These are phyloP conservation scores for Rhamnella rubrinervis DNA, from an alignment of 331 rosid species.

Conservation along the genomic window DNA sequence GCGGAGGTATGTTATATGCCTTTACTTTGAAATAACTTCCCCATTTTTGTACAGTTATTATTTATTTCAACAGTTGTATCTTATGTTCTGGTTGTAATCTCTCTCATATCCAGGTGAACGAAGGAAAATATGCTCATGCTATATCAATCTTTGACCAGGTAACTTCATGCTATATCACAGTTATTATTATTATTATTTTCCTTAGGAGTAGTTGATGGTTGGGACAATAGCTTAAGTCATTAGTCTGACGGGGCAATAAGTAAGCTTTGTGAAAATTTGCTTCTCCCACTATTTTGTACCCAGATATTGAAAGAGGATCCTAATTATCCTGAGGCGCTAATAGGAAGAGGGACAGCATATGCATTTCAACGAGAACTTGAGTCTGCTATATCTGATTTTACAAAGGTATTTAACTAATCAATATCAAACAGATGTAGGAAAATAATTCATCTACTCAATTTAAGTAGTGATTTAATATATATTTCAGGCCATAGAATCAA, in stretches of 20 bases:
- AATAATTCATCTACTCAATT: conserved; percentile 7
- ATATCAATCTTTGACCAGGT: conserved; percentile 91
- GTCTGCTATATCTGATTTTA: conserved; percentile 88
- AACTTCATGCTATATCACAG: conserved; percentile 12
- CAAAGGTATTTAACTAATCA: conserved; percentile 63
- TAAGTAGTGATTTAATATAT: conserved; percentile 21
- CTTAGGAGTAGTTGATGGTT: conserved; percentile 2
- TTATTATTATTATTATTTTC: not conserved
- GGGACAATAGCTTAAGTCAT: conserved; percentile 6
- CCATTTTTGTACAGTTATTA: conserved; percentile 7
- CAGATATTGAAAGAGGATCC: conserved; percentile 92
- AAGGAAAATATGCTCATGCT: conserved; percentile 85
- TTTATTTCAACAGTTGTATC: conserved; percentile 6
- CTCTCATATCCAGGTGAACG: conserved; percentile 71
- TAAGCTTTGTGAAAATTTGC: conserved; percentile 17
- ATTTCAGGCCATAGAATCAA: conserved; percentile 78
- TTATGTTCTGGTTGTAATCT: conserved; percentile 2
- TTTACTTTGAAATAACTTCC: not conserved
- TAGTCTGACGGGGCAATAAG: not conserved
- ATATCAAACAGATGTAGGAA: conserved; percentile 20
- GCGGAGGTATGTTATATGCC: conserved; percentile 66
- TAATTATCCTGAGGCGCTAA: conserved; percentile 91
- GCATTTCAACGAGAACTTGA: conserved; percentile 90
- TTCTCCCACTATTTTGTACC: conserved; percentile 23
- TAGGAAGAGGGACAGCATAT: conserved; percentile 94